Conservation (phyloP, 108 stramenopile species). For the Cylindrotheca closterium region DNA sequence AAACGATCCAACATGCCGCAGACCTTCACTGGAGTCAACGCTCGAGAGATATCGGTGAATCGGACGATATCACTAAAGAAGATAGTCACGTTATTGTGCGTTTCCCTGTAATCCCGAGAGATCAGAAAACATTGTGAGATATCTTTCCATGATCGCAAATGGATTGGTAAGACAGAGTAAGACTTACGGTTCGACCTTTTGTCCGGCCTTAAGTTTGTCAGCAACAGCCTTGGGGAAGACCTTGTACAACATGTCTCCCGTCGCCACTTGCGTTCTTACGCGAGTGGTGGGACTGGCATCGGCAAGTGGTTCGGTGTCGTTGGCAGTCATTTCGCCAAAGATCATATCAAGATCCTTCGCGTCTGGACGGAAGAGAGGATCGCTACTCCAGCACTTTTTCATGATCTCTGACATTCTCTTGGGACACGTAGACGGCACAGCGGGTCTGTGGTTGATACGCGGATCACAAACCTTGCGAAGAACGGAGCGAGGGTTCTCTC, state of each 20-base stretch:
- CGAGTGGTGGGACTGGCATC: neutral
- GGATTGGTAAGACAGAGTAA: neutral
- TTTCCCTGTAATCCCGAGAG: neutral
- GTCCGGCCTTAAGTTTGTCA: conserved; percentile 42
- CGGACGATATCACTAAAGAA: conserved; percentile 48
- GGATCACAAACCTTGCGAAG: conserved; percentile 27
- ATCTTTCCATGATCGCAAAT: neutral
- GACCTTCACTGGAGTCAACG: conserved; percentile 39
- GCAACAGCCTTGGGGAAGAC: conserved; percentile 61
- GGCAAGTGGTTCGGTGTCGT: conserved; percentile 13
- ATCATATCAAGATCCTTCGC: conserved; percentile 27
- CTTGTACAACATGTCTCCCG: conserved; percentile 8
- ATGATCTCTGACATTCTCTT: conserved; percentile 18
- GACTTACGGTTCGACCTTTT: conserved; percentile 43
- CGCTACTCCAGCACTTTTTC: conserved; percentile 24
- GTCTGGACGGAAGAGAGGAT: conserved; percentile 29
- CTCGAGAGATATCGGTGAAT: conserved; percentile 46
- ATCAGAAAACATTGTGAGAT: neutral
- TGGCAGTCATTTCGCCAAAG: conserved; percentile 9
- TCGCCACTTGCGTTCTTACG: conserved; percentile 3
- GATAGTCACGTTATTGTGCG: conserved; percentile 26
- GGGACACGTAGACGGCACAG: conserved; percentile 15
- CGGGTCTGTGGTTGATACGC: conserved; percentile 28
- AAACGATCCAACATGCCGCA: conserved; percentile 53
- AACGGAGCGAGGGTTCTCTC: conserved; percentile 34